phyloP scores from a whole-genome alignment of 2,329 filamentous ascomycete species.

The Aspergillus floridensis region DNA sequence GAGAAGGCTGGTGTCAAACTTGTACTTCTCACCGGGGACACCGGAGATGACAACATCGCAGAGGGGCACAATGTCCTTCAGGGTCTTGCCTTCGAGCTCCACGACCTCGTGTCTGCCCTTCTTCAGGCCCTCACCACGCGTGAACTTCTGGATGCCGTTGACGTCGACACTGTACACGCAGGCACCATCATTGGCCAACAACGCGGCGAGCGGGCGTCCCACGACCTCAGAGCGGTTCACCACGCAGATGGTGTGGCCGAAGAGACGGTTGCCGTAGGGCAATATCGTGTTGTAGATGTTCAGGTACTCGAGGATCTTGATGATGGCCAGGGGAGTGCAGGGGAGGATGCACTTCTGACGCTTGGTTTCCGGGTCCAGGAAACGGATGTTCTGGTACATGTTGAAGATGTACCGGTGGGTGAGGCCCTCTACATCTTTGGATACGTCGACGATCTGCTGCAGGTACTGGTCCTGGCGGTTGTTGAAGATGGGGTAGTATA shows the following conservation, averaged over 20 bases:
- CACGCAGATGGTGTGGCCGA: slow-evolving; percentile 91
- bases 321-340: slow-evolving; percentile 90
- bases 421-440: slow-evolving; percentile 94
- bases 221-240: slow-evolving; percentile 97
- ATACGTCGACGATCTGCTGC: slow-evolving; percentile 84
- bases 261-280: slow-evolving; percentile 86
- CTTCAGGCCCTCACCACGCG: slow-evolving; percentile 80
- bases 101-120: slow-evolving; percentile 82
- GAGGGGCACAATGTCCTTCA: slow-evolving; percentile 78
- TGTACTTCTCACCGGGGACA: slow-evolving; percentile 83
- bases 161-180: slow-evolving; percentile 94
- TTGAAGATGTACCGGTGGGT: slow-evolving; percentile 95
- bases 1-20: slow-evolving; percentile 79
- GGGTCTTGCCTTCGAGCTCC: slow-evolving; percentile 73
- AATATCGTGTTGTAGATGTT: slow-evolving; percentile 96
- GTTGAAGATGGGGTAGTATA: slow-evolving; percentile 98
- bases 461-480: slow-evolving; percentile 89
- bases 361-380: slow-evolving; percentile 65
- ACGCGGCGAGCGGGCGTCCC: slow-evolving; percentile 82
- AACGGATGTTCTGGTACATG: slow-evolving; percentile 99
- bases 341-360: slow-evolving; percentile 90
- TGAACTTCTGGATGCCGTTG: slow-evolving; percentile 88
- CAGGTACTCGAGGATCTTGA: slow-evolving; percentile 95
- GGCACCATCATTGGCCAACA: slow-evolving; percentile 93
- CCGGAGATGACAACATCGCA: slow-evolving; percentile 95